phyloP scores from a whole-genome alignment of 2,329 filamentous ascomycete species.

The Aureobasidium sp. region DNA sequence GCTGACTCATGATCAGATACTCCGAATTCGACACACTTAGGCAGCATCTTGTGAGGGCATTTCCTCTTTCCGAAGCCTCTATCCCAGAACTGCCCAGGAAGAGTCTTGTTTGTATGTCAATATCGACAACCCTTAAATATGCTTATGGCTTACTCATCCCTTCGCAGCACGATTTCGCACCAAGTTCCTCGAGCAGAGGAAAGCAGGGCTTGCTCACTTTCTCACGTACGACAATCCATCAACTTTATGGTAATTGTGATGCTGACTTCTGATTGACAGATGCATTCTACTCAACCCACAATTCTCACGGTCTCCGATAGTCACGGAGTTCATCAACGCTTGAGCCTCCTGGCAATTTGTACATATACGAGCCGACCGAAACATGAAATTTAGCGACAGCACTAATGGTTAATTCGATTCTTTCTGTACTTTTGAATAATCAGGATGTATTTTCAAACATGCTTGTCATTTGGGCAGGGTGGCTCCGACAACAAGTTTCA shows the following conservation, averaged over 20 bases:
- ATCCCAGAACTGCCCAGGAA: slow-evolving; percentile 88
- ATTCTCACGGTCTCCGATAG: slow-evolving; percentile 80
- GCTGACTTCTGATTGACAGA: slow-evolving; percentile 37
- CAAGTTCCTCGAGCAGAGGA: slow-evolving; percentile 75
- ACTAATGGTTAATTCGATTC: neutral
- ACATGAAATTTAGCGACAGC: neutral
- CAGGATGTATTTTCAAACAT: neutral
- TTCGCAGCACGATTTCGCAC: slow-evolving; percentile 58
- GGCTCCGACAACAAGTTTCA: neutral
- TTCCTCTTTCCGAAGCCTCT: slow-evolving; percentile 75
- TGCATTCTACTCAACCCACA: slow-evolving; percentile 89
- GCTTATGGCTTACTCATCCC: neutral
- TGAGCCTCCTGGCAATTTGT: neutral
- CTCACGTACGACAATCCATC: slow-evolving; percentile 62
- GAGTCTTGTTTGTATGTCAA: slow-evolving; percentile 66
- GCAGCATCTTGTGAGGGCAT: slow-evolving; percentile 63
- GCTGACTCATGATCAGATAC: slow-evolving; percentile 47
- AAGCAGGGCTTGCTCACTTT: slow-evolving; percentile 81
- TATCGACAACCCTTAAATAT: neutral
- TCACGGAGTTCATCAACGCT: slow-evolving; percentile 69
- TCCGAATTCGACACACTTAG: slow-evolving; percentile 89
- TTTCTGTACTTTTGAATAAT: neutral
- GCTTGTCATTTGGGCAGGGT: neutral
- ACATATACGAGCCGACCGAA: neutral
- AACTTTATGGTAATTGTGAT: neutral